Evolutionary conservation across 2,329 filamentous ascomycete species (phyloP).

Genomic region (Exserohilum rostratum): DNA sequence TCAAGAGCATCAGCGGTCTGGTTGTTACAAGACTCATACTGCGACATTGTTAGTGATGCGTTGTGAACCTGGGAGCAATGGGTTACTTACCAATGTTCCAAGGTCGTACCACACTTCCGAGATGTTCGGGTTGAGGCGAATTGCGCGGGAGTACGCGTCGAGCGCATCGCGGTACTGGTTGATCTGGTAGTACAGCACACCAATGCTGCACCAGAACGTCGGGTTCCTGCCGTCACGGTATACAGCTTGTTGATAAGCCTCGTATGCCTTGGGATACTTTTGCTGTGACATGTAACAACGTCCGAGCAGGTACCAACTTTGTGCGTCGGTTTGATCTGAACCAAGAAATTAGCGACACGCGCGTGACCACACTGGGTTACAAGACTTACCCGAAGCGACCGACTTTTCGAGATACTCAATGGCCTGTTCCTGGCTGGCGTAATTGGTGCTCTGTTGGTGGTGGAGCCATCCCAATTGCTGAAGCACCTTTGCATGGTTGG

Average conservation of each 20-base stretch:
- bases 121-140: conserved; percentile 95
- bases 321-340: conserved; percentile 87
- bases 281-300: conserved; percentile 99
- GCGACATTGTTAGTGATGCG: conserved; percentile 24
- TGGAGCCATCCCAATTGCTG: conserved; percentile 98
- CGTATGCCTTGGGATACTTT: conserved; percentile 98
- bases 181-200: conserved; percentile 98
- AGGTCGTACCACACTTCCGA: conserved; percentile 99
- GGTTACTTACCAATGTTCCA: conserved; percentile 80
- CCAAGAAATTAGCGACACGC: conserved; percentile 23
- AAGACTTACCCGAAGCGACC: conserved; percentile 78
- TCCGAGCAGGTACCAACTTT: conserved; percentile 98
- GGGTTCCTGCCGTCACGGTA: conserved; percentile 97
- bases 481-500: conserved; percentile 95
- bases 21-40: conserved; percentile 99
- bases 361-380: conserved; percentile 16
- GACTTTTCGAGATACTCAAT: conserved; percentile 98
- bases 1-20: conserved; percentile 96
- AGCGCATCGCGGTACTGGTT: conserved; percentile 98
- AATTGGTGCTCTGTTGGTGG: conserved; percentile 92
- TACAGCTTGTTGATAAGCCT: conserved; percentile 97
- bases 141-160: conserved; percentile 95
- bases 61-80: background rate
- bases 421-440: conserved; percentile 90
- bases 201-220: conserved; percentile 99